Evolutionary conservation across 257 asterid species (phyloP).

Genomic region (Petunia secreta): DNA sequence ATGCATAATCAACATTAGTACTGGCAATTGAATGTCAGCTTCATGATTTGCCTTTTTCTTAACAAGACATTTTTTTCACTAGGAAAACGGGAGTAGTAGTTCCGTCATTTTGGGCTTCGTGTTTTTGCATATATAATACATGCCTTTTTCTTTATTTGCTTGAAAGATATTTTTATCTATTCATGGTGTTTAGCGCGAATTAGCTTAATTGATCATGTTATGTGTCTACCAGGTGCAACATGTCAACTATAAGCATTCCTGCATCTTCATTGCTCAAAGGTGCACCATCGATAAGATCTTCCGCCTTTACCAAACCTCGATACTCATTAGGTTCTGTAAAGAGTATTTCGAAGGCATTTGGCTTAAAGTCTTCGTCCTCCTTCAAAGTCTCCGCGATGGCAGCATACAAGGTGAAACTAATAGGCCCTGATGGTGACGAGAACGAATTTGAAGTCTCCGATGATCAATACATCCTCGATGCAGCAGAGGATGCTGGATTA

Average conservation of each 20-base stretch:
- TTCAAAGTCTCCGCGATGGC: constrained; percentile 42
- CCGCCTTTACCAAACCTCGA: not conserved
- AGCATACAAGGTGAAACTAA: constrained; percentile 46
- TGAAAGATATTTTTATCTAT: not conserved
- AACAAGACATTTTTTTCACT: not conserved
- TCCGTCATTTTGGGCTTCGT: not conserved
- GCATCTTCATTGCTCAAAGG: constrained; percentile 23
- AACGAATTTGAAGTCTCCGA: constrained; percentile 44
- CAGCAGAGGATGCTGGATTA: constrained; percentile 46
- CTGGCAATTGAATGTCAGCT: not conserved
- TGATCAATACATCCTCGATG: constrained; percentile 45
- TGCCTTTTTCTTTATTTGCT: not conserved
- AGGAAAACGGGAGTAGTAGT: not conserved
- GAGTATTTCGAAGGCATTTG: constrained; percentile 29
- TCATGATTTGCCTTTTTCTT: too few relatives aligned
- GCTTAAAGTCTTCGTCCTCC: constrained; percentile 22
- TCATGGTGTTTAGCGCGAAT: not conserved
- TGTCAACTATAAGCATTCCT: constrained; percentile 35
- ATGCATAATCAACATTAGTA: not conserved
- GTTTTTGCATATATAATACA: not conserved
- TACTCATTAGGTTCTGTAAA: constrained; percentile 28
- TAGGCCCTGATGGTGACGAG: constrained; percentile 44
- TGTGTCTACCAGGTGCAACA: constrained; percentile 5
- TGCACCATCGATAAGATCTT: constrained; percentile 18
- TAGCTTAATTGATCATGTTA: not conserved